These are phyloP conservation scores for Penicillium verhagenii DNA, from an alignment of 495 filamentous ascomycete species.

Conservation along the genomic window DNA sequence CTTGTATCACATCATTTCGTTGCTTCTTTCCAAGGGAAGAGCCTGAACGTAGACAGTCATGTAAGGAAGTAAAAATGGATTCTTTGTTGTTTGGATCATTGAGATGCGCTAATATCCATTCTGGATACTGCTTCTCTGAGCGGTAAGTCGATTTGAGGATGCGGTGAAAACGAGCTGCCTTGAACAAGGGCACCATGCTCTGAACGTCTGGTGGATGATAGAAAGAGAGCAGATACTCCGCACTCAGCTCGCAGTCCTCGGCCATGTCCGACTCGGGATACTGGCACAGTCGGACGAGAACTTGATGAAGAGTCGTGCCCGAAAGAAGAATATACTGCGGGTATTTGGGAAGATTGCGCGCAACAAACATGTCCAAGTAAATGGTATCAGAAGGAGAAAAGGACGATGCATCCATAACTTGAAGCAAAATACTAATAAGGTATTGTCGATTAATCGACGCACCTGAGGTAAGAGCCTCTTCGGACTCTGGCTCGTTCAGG, in stretches of 20 bases:
- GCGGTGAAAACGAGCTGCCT: slow-evolving; percentile 83
- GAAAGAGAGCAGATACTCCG: slow-evolving; percentile 89
- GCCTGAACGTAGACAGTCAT: slow-evolving; percentile 73
- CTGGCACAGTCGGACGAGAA: slow-evolving; percentile 78
- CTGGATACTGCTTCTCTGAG: slow-evolving; percentile 74
- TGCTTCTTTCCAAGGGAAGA: slow-evolving; percentile 73
- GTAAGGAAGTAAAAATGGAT: slow-evolving; percentile 73
- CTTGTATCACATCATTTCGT: slow-evolving; percentile 66
- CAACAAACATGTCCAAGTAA: slow-evolving; percentile 97
- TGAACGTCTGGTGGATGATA: slow-evolving; percentile 86
- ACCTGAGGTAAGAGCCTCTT: slow-evolving; percentile 39
- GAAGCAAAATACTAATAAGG: slow-evolving; percentile 81
- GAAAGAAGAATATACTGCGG: slow-evolving; percentile 91
- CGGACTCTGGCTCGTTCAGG: slow-evolving; percentile 64
- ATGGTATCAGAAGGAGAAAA: slow-evolving; percentile 82
- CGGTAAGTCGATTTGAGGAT: slow-evolving; percentile 88
- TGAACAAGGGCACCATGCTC: slow-evolving; percentile 71
- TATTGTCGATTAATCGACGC: slow-evolving; percentile 85
- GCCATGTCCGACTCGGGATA: slow-evolving; percentile 78
- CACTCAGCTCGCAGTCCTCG: slow-evolving; percentile 92
- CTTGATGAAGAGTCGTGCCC: slow-evolving; percentile 76
- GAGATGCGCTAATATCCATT: slow-evolving; percentile 77
- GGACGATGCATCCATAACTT: slow-evolving; percentile 73
- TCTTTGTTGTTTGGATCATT: slow-evolving; percentile 77
- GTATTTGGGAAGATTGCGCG: slow-evolving; percentile 93